A percentile compares a stretch with the other conserved stretches of the same genome.
Conservation (phyloP, 495 filamentous ascomycete species). For the Extremus antarcticus region DNA sequence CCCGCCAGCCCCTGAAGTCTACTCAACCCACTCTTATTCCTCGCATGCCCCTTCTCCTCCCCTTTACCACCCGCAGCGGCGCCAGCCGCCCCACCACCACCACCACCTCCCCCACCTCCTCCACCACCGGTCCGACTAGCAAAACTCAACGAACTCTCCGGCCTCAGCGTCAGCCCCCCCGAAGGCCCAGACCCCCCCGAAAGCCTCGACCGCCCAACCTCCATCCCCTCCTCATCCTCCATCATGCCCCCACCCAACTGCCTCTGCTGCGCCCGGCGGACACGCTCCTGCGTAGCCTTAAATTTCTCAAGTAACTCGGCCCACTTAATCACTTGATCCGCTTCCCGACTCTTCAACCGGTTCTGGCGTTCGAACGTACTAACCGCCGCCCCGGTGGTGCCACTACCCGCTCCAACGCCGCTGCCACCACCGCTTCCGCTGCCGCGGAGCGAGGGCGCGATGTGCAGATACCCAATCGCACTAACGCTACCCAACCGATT, state of each 20-base stretch:
- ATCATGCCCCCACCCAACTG: conserved; percentile 17
- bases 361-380: conserved; percentile 62
- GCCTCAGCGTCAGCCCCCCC: no score
- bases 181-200: no score
- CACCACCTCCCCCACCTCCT: no score
- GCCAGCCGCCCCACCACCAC: not conserved
- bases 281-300: conserved; percentile 73
- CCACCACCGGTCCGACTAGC: no score
- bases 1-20: conserved; percentile 19
- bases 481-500: conserved; percentile 94
- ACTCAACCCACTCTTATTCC: conserved; percentile 17
- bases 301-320: conserved; percentile 95
- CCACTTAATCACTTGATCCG: conserved; percentile 79
- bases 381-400: conserved; percentile 28
- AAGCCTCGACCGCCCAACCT: no score
- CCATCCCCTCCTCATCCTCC: conserved; percentile 9
- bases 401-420: not conserved
- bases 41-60: not conserved
- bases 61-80: not conserved
- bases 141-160: not conserved
- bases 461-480: conserved; percentile 90
- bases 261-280: conserved; percentile 42
- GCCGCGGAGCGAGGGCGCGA: conserved; percentile 22
- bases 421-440: not conserved
- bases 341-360: conserved; percentile 69